These are phyloP conservation scores for Cladosporium velox DNA, from an alignment of 2,329 filamentous ascomycete species.

Conservation along the genomic window DNA sequence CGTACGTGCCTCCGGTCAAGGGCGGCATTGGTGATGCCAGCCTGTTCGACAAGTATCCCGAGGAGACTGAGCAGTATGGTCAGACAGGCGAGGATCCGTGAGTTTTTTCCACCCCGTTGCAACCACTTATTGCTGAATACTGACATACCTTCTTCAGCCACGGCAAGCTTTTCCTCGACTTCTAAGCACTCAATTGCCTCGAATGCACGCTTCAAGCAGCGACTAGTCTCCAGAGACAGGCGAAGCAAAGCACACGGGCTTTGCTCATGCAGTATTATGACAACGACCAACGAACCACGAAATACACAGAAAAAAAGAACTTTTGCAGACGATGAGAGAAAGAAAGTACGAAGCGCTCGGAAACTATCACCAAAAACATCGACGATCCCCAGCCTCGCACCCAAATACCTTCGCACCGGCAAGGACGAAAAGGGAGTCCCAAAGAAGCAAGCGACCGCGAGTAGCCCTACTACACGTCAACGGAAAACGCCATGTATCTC, in stretches of 20 bases:
- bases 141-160: conserved; percentile 53
- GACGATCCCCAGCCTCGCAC: background rate
- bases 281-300: conserved; percentile 14
- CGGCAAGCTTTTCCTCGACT: conserved; percentile 74
- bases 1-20: conserved; percentile 93
- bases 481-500: background rate
- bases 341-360: conserved; percentile 10
- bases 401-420: background rate
- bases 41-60: conserved; percentile 96
- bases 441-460: background rate
- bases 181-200: conserved; percentile 47
- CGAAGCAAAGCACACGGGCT: background rate
- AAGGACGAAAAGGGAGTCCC: background rate
- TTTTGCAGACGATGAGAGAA: background rate
- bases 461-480: background rate
- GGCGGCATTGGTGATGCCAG: conserved; percentile 93
- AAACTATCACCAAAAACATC: background rate
- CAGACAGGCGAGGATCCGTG: conserved; percentile 78
- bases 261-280: conserved; percentile 1
- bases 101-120: conserved; percentile 48
- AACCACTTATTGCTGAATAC: conserved; percentile 1
- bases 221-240: background rate
- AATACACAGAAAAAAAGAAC: background rate
- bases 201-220: background rate
- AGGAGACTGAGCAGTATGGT: conserved; percentile 93